These are phyloP conservation scores for Talaromyces liani DNA, from an alignment of 495 filamentous ascomycete genomes.

Conservation along the genomic window DNA sequence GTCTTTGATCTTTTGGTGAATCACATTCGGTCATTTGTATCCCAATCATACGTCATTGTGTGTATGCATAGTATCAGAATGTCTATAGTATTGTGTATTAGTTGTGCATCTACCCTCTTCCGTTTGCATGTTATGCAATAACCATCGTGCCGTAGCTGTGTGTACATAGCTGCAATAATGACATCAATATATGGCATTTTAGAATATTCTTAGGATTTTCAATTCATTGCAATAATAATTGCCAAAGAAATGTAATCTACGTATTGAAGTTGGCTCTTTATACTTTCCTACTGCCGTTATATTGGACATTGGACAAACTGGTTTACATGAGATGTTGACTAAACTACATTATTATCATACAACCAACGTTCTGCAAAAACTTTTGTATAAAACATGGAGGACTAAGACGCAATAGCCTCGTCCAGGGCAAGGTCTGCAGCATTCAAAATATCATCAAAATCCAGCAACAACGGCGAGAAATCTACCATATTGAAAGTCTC, in stretches of 20 bases:
- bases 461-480: not conserved
- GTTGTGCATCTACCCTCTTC: too few relatives aligned
- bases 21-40: too few relatives aligned
- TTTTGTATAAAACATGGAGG: not conserved
- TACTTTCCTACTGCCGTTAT: not conserved
- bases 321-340: not conserved
- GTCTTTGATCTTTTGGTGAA: too few relatives aligned
- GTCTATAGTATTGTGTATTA: too few relatives aligned
- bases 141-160: too few relatives aligned
- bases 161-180: too few relatives aligned
- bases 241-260: not conserved
- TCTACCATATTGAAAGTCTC: not conserved
- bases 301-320: not conserved
- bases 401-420: not conserved
- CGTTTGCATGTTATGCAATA: too few relatives aligned
- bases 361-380: not conserved
- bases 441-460: conserved; percentile 1
- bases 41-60: too few relatives aligned
- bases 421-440: not conserved
- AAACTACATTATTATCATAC: not conserved
- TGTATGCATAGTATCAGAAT: too few relatives aligned
- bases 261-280: not conserved
- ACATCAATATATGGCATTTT: too few relatives aligned
- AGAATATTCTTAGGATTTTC: too few relatives aligned
- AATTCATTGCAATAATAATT: not conserved